Percentiles rank a stretch among this genome's conserved stretches.
phyloP scores from a whole-genome alignment of 192 early-diverging fungal species.

The Pilaira anomala region DNA sequence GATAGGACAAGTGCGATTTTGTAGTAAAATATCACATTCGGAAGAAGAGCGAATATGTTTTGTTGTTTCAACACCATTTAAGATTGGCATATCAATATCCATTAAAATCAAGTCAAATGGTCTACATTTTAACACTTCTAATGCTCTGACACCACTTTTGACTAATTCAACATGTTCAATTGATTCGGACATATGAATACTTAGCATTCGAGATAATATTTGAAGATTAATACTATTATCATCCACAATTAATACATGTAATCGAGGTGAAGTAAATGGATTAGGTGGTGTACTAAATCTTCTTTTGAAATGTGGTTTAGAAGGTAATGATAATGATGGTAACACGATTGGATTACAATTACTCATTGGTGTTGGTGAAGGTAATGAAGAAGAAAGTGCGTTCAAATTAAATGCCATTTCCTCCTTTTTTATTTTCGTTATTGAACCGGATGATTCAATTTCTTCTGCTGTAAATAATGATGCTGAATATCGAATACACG shows the following conservation, averaged over 20 bases:
- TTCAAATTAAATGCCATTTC: background rate
- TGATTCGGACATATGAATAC: slow-evolving; percentile 47
- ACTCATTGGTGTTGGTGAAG: slow-evolving; percentile 5
- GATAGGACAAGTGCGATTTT: slow-evolving; percentile 57
- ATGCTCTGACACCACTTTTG: slow-evolving; percentile 48
- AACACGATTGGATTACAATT: background rate
- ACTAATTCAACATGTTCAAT: slow-evolving; percentile 43
- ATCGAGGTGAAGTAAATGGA: background rate
- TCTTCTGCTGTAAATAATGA: slow-evolving; percentile 1
- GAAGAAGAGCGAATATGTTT: slow-evolving; percentile 44
- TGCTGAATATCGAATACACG: background rate
- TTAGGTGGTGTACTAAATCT: slow-evolving; percentile 4
- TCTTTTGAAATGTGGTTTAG: background rate
- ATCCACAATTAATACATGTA: slow-evolving; percentile 55
- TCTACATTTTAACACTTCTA: slow-evolving; percentile 42
- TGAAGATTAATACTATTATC: slow-evolving; percentile 66
- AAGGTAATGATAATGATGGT: slow-evolving; percentile 16
- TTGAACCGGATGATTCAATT: background rate
- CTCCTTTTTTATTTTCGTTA: background rate
- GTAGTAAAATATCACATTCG: slow-evolving; percentile 37
- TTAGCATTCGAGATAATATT: slow-evolving; percentile 55
- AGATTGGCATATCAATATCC: slow-evolving; percentile 69
- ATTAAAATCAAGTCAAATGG: slow-evolving; percentile 60
- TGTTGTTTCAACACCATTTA: slow-evolving; percentile 62
- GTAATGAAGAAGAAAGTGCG: slow-evolving; percentile 12